Percentiles rank a stretch among this genome's conserved stretches.
phyloP scores from a whole-genome alignment of 441 rosid genomes.

The Raphanus hybrid region DNA sequence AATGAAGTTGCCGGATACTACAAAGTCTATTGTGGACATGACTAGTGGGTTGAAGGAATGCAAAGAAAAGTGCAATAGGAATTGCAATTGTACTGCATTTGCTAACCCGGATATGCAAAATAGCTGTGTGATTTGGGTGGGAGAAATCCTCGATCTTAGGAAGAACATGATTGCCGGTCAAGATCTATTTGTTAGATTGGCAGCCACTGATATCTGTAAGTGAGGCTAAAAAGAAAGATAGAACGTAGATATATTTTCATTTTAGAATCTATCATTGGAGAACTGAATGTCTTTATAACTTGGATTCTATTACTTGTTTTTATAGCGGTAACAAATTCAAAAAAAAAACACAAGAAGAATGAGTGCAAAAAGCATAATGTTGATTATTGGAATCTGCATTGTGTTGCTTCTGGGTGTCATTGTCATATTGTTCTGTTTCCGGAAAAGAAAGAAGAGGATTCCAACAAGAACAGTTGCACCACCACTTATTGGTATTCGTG shows the following conservation, averaged over 20 bases:
- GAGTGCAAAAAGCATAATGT: not conserved
- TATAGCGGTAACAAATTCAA: not conserved
- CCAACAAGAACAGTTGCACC: not conserved
- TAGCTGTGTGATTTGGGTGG: conserved; percentile 69
- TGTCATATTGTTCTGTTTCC: conserved; percentile 38
- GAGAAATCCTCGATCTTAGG: conserved; percentile 54
- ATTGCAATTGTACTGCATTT: not conserved
- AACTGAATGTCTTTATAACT: not conserved
- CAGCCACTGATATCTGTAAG: conserved; percentile 47
- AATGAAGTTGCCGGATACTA: conserved; percentile 66
- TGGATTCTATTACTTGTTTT: not conserved
- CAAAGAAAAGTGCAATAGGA: conserved; percentile 40
- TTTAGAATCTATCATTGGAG: not conserved
- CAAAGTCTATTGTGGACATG: conserved; percentile 42
- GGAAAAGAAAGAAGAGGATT: conserved; percentile 47
- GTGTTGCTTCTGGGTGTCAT: conserved; percentile 45
- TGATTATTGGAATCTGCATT: conserved; percentile 29
- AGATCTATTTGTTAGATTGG: conserved; percentile 53
- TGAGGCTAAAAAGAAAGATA: not conserved
- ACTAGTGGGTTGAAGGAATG: conserved; percentile 54
- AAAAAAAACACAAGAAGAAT: not conserved
- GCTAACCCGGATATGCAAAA: conserved; percentile 16
- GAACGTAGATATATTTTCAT: not conserved
- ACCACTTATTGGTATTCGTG: conserved; percentile 24
- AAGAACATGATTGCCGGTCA: conserved; percentile 48